Conservation (phyloP, 495 filamentous ascomycete genomes). For the Tuber melanosporum region DNA sequence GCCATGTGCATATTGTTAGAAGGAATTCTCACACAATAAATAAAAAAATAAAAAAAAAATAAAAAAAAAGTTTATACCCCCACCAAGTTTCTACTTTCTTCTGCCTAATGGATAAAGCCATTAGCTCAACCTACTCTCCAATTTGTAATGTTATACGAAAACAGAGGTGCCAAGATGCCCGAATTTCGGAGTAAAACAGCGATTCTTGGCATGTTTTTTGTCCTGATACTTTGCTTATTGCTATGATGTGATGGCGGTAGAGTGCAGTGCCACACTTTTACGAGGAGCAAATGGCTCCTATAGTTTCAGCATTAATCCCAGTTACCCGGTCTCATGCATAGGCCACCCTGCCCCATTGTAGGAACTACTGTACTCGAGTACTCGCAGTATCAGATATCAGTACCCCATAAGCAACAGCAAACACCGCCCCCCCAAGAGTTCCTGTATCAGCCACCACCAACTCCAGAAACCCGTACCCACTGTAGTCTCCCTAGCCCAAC, state of each 20-base stretch:
- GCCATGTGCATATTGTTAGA: background rate
- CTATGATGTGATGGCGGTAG: background rate
- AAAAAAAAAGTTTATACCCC: too few relatives aligned
- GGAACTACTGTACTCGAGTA: background rate
- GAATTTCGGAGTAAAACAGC: background rate
- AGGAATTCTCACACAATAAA: too few relatives aligned
- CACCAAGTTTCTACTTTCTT: background rate
- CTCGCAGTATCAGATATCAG: background rate
- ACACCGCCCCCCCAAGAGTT: background rate
- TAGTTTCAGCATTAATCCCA: background rate
- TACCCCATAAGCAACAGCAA: background rate
- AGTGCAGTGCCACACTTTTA: background rate
- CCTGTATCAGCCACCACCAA: background rate
- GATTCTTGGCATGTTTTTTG: background rate
- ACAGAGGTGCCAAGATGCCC: background rate
- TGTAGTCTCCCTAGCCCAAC: background rate
- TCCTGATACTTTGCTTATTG: background rate
- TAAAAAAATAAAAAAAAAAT: too few relatives aligned
- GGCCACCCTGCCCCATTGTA: background rate
- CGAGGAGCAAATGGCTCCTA: background rate
- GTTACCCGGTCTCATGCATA: background rate
- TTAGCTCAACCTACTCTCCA: background rate
- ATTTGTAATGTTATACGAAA: background rate
- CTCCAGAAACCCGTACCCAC: background rate
- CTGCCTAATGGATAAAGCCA: background rate